These are phyloP conservation scores for Eucalyptus rudis DNA, from an alignment of 345 rosid genomes.

Conservation along the genomic window DNA sequence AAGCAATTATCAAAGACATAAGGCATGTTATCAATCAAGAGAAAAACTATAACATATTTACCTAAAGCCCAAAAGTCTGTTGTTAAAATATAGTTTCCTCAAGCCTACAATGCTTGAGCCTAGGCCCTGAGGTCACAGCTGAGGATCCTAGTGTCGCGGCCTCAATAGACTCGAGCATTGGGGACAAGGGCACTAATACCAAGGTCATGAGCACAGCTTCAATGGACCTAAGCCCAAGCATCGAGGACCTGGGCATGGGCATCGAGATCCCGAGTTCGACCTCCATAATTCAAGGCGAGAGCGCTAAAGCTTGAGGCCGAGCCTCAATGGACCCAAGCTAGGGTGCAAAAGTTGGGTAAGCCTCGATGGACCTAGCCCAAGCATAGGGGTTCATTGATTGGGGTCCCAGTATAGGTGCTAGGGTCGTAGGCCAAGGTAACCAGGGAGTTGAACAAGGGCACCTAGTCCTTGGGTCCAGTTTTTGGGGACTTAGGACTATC, in stretches of 20 bases:
- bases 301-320: neutral
- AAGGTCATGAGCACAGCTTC: neutral
- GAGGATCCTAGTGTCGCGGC: neutral
- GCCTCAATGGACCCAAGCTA: neutral
- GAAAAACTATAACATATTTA: neutral
- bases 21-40: neutral
- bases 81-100: neutral
- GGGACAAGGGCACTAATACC: neutral
- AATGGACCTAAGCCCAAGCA: neutral
- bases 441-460: neutral
- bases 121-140: neutral
- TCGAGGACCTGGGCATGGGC: neutral
- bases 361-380: neutral
- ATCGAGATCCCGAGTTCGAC: neutral
- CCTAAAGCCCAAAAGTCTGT: neutral
- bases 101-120: fast-evolving
- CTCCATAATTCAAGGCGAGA: neutral
- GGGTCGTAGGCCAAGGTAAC: neutral
- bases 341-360: neutral
- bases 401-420: neutral
- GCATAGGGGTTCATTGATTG: neutral
- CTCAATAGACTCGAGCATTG: neutral
- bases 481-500: neutral
- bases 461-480: neutral
- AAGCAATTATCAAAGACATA: neutral